Evolutionary conservation across 2,329 filamentous ascomycete genomes (phyloP).

Genomic region (Aspergillus fischeri): DNA sequence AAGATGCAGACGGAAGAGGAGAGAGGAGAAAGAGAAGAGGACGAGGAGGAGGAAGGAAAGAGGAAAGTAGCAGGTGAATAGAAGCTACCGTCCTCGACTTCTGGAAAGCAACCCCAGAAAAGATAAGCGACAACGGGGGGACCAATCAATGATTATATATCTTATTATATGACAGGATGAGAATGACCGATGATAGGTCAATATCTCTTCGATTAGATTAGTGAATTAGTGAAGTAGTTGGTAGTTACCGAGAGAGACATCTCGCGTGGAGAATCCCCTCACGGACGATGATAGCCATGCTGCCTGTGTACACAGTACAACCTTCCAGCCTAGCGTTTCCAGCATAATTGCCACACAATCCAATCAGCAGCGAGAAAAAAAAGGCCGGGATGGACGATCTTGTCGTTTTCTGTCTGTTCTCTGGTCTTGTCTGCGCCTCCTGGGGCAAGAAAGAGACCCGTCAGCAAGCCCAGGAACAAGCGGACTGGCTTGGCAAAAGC

Average conservation of each 20-base stretch:
- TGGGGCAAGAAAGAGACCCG: background rate
- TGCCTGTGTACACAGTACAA: background rate
- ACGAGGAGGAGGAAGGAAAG: background rate
- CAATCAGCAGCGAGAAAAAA: background rate
- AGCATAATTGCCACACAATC: background rate
- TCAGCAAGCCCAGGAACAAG: background rate
- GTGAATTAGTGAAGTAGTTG: too few species aligned
- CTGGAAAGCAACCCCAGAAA: background rate
- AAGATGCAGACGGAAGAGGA: background rate
- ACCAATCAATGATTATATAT: background rate
- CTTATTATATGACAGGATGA: too few species aligned
- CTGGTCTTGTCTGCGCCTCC: background rate
- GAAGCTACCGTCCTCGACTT: background rate
- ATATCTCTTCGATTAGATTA: background rate
- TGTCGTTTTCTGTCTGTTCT: background rate
- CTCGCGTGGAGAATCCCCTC: background rate
- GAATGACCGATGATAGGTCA: too few species aligned
- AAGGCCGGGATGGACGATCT: background rate
- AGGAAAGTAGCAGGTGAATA: background rate
- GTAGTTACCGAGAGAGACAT: background rate
- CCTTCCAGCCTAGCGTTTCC: background rate
- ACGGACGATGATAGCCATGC: background rate
- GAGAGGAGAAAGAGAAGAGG: background rate
- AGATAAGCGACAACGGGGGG: background rate
- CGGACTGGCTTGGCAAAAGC: conserved; percentile 1